A percentile compares a stretch with the other conserved stretches of the same genome.
phyloP scores from a whole-genome alignment of 129 eudicot genomes.

The Escallonia herrerae region DNA sequence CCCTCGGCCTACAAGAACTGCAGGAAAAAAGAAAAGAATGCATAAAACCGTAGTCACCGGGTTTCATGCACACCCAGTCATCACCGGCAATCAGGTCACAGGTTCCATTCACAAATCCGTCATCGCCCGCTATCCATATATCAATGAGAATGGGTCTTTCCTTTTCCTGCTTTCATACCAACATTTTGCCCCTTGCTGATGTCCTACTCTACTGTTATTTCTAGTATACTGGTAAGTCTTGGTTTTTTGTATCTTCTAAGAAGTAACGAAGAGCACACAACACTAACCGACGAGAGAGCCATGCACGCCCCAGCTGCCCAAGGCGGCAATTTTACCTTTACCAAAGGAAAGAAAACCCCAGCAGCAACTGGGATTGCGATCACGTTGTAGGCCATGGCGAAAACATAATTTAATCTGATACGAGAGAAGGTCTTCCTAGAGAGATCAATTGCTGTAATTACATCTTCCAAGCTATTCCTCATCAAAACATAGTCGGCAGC shows the following conservation, averaged over 20 bases:
- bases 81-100: background rate
- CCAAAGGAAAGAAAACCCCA: conserved; percentile 74
- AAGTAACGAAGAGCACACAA: conserved; percentile 91
- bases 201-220: conserved; percentile 79
- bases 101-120: background rate
- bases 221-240: conserved; percentile 68
- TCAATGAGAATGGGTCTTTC: background rate
- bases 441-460: conserved; percentile 93
- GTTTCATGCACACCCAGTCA: conserved; percentile 2
- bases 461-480: conserved; percentile 89
- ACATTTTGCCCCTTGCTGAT: conserved; percentile 2
- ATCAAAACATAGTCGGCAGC: conserved; percentile 94
- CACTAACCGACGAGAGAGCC: conserved; percentile 94
- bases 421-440: conserved; percentile 88
- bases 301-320: conserved; percentile 99
- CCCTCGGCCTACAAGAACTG: conserved; percentile 21
- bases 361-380: conserved; percentile 86
- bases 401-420: conserved; percentile 70
- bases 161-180: background rate
- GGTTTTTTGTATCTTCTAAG: conserved; percentile 84
- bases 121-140: too few relatives aligned
- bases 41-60: conserved; percentile 17
- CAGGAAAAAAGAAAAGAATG: conserved; percentile 9
- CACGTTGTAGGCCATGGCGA: conserved; percentile 89
- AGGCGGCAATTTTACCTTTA: conserved; percentile 68